Percentiles rank a stretch among this genome's conserved stretches.
Evolutionary conservation across 495 filamentous ascomycete genomes (phyloP).

Genomic region (Haplographium delicatum): DNA sequence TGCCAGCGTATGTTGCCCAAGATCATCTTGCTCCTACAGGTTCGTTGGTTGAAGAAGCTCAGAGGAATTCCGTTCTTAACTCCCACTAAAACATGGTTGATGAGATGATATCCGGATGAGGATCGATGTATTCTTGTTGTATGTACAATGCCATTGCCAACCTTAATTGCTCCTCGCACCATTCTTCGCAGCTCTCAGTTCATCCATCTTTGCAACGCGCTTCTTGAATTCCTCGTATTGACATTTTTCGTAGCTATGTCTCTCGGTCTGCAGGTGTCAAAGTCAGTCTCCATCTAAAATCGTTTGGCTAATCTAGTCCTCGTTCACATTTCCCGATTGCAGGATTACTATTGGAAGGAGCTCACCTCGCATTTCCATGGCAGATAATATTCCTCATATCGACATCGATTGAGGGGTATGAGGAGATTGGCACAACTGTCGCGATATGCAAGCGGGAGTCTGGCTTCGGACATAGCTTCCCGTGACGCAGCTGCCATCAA

Average conservation of each 20-base stretch:
- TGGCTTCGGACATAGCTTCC: constrained; percentile 88
- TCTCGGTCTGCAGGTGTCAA: constrained; percentile 62
- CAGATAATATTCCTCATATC: constrained; percentile 84
- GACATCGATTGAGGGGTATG: constrained; percentile 93
- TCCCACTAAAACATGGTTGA: too few relatives aligned
- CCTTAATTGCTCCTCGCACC: constrained; percentile 79
- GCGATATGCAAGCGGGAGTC: constrained; percentile 82
- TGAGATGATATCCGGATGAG: neutral
- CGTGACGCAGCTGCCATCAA: constrained; percentile 67
- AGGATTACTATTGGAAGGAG: neutral
- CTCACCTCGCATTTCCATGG: constrained; percentile 98
- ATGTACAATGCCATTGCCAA: constrained; percentile 11
- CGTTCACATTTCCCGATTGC: neutral
- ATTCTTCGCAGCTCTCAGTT: constrained; percentile 80
- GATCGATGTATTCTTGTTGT: constrained; percentile 10
- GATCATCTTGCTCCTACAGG: too few relatives aligned
- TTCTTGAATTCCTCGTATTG: constrained; percentile 99
- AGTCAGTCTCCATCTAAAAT: neutral
- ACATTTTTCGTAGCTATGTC: constrained; percentile 98
- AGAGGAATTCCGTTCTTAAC: too few relatives aligned
- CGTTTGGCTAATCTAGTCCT: neutral
- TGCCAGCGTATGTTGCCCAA: too few relatives aligned
- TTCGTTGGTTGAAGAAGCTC: too few relatives aligned
- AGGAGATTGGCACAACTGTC: constrained; percentile 92
- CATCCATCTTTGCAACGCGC: constrained; percentile 97